Conservation (phyloP, 495 filamentous ascomycete species). For the Neurospora sp. region DNA sequence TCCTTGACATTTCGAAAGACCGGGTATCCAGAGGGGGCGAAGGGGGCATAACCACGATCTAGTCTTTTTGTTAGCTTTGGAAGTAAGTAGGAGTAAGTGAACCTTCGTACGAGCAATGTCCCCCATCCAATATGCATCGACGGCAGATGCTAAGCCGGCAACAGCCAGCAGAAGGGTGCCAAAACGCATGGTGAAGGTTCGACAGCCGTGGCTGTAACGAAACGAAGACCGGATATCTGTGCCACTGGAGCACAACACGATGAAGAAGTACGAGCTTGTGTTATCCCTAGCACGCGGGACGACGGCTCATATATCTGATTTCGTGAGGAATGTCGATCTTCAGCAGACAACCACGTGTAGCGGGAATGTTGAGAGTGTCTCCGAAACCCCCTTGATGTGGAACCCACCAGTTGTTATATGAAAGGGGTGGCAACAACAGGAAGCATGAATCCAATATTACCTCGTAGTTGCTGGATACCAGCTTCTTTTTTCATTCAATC, state of each 20-base stretch:
- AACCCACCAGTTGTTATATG: background rate
- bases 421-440: background rate
- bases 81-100: background rate
- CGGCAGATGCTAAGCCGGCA: constrained; percentile 23
- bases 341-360: background rate
- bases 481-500: too few species aligned
- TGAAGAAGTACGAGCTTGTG: constrained; percentile 2
- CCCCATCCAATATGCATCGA: constrained; percentile 35
- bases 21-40: constrained; percentile 32
- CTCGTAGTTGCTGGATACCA: too few species aligned
- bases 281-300: background rate
- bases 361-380: background rate
- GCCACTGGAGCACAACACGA: background rate
- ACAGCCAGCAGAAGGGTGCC: constrained; percentile 28
- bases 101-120: constrained; percentile 29
- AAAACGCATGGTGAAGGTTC: constrained; percentile 25
- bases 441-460: background rate
- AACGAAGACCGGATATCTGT: background rate
- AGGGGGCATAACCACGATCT: constrained; percentile 40
- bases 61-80: background rate
- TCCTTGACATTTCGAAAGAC: constrained; percentile 53
- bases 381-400: background rate
- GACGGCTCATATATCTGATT: background rate
- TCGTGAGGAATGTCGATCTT: background rate
- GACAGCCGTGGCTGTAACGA: background rate